phyloP scores from a whole-genome alignment of 202 grass and related monocot genomes.

The Bolboschoenoplectus hybrid region DNA sequence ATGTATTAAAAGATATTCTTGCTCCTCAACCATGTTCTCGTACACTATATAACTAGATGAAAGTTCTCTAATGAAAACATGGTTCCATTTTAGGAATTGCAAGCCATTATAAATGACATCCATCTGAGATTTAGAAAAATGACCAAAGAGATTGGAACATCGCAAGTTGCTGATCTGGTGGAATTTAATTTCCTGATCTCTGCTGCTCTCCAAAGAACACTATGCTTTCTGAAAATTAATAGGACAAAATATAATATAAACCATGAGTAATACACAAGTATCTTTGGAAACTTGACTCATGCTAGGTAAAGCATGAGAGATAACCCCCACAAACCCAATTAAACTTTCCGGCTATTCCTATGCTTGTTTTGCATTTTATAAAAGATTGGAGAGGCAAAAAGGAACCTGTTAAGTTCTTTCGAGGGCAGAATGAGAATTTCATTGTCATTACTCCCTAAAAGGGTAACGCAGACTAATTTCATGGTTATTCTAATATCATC shows the following conservation, averaged over 20 bases:
- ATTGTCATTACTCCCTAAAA: neutral
- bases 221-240: conserved; percentile 34
- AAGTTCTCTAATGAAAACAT: neutral
- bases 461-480: neutral
- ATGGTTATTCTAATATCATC: conserved; percentile 16
- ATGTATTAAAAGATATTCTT: neutral
- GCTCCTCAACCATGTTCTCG: neutral
- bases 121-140: conserved; percentile 9
- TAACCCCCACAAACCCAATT: neutral
- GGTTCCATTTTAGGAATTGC: neutral
- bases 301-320: neutral
- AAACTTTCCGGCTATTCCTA: neutral
- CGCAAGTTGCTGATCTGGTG: neutral
- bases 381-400: no score
- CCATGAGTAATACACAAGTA: conserved; percentile 6
- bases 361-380: neutral
- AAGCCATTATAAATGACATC: neutral
- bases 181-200: neutral
- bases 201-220: conserved; percentile 1
- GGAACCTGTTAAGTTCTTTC: neutral
- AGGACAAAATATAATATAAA: neutral
- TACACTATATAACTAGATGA: conserved; percentile 26
- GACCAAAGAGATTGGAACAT: neutral
- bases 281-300: neutral
- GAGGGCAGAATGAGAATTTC: neutral